Evolutionary conservation across 1,139 yeast genomes (phyloP), one percentile per base, ranked within the genome.

Genomic region (Protomyces gravidus): DNA sequence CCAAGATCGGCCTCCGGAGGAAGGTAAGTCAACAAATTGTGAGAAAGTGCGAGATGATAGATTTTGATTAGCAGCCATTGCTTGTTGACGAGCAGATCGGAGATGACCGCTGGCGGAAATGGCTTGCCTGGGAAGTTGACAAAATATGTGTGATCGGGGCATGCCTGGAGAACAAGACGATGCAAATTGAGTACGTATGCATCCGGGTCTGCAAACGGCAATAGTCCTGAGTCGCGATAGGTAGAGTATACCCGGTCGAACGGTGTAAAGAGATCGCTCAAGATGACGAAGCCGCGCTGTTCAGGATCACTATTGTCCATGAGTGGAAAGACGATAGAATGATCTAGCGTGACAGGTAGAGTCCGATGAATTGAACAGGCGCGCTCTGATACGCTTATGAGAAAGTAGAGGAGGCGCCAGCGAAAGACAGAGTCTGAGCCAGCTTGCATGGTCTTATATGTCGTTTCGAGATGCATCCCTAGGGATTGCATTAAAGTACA

Each of bases 31-130:
- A 45, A 17, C 27, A 45, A 28, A 11, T 27, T 21, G 3, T 45
- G 30, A 11, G 27, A 23, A 4, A 45, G 25, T 7, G 47, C 30
- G 47, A 45, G 47, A 21, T 45, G 47, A 19, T 45, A 45, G 7
- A 21, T 45, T 21, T 45, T 45, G 47, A 45, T 45, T 27, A 45
- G 47, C 11, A 45, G 47, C 47, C 47, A 45, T n/a, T 45, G 47
- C 30, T 45, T 45, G 30, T 23, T 45, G 17, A 45, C 47, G 27
- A 45, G 30, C 15, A 45, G 11, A 19, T 45, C 47, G 9, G 47
- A 13, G 9, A 45, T 26, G 30, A 45, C 27, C 15, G 47, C 47
- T n/a, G 13, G n/a, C 5, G 47, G 47, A n/a, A 45, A 45, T 21
- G 15, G 27, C 30, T 26, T 45, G 9, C 42, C 42, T 36, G 42